These are phyloP conservation scores for Colletotrichum sp. DNA, from an alignment of 2,329 filamentous ascomycete genomes.

Conservation along the genomic window DNA sequence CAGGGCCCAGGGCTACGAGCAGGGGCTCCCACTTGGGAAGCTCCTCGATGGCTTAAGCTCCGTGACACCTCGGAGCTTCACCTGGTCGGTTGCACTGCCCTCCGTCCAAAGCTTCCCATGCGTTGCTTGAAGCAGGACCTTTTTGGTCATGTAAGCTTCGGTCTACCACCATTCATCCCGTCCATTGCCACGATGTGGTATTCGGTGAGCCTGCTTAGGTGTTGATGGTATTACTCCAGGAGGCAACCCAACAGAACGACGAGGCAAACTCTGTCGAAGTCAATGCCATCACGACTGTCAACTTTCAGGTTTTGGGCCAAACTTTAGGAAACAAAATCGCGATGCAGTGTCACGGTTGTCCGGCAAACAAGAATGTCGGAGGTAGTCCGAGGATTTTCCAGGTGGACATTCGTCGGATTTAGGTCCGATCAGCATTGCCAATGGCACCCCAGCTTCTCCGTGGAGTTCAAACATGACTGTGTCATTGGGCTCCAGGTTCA, in stretches of 20 bases:
- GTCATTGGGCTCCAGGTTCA: background rate
- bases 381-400: background rate
- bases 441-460: background rate
- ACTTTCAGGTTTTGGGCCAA: slow-evolving; percentile 7
- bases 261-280: background rate
- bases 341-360: background rate
- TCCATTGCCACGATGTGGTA: background rate
- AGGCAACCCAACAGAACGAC: background rate
- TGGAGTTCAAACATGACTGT: background rate
- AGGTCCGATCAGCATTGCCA: background rate
- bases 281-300: background rate
- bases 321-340: background rate
- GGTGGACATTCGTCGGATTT: background rate
- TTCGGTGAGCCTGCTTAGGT: background rate
- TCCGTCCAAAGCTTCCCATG: background rate
- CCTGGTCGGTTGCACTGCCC: background rate
- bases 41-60: slow-evolving; percentile 9
- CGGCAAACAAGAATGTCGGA: background rate
- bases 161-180: background rate
- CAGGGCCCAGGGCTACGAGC: background rate
- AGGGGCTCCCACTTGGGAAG: slow-evolving; percentile 2
- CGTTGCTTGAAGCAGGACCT: background rate
- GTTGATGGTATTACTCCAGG: background rate
- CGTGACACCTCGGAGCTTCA: background rate
- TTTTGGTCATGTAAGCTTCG: background rate